phyloP scores from a whole-genome alignment of 192 early-diverging fungal genomes.

The Mortierella hygrophila region DNA sequence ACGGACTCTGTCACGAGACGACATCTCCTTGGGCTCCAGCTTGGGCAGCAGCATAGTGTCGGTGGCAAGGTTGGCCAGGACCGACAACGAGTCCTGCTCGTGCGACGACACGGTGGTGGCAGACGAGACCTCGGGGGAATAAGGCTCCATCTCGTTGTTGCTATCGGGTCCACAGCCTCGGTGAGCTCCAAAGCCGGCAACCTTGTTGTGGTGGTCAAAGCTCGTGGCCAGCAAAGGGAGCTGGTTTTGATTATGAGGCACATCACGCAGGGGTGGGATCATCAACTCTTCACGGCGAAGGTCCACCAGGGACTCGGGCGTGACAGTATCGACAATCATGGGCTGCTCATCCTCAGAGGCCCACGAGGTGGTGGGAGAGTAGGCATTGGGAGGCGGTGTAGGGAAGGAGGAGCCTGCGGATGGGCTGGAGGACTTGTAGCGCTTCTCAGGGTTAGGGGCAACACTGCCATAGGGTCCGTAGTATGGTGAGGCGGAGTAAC shows the following conservation, averaged over 20 bases:
- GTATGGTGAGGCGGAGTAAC: neutral
- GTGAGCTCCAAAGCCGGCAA: neutral
- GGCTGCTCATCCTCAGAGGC: constrained; percentile 51
- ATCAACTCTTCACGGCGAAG: constrained; percentile 17
- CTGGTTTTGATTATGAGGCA: neutral
- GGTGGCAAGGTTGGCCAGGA: constrained; percentile 48
- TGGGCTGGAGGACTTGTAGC: constrained; percentile 40
- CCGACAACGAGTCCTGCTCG: constrained; percentile 52
- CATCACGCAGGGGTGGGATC: constrained; percentile 38
- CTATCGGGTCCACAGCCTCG: neutral
- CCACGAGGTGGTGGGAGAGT: constrained; percentile 47
- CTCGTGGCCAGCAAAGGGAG: constrained; percentile 25
- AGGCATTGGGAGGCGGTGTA: constrained; percentile 40
- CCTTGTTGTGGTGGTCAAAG: constrained; percentile 35
- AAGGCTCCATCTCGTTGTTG: constrained; percentile 17
- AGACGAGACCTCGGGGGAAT: neutral
- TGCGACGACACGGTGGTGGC: neutral
- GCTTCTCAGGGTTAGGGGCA: constrained; percentile 28
- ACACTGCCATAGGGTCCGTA: constrained; percentile 17
- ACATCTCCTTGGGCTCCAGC: constrained; percentile 46
- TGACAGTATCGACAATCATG: constrained; percentile 24
- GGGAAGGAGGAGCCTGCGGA: constrained; percentile 30
- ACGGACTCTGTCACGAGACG: constrained; percentile 33
- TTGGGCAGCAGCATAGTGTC: constrained; percentile 48
- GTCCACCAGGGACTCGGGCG: constrained; percentile 23